Evolutionary conservation across 768 basidiomycete species (phyloP), one percentile per base, ranked within the genome.

Genomic region (Epithele typhae): DNA sequence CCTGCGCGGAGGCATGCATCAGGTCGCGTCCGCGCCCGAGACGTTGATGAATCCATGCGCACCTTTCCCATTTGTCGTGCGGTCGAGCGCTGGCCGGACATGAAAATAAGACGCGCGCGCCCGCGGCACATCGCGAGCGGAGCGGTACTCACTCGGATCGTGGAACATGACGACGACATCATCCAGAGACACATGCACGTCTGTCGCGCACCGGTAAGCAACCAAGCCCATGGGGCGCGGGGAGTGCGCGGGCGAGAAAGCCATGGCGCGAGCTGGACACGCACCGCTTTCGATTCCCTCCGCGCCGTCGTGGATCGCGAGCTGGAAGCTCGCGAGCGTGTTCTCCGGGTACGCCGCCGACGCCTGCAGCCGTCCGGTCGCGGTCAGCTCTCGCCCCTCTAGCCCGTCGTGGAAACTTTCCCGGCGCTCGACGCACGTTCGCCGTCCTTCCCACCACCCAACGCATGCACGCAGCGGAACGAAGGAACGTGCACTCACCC

Each of bases 281-380:
- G 65, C 87, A 93, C 92, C 92, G 60, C 87, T 91, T 77, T 96
- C 93, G 58, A 96, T 92, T 43, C 81, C 92, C 63, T 96, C 91
- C 34, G 90, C 85, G 43, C 93, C 93, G 69, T 94, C 91, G 18
- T 79, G 78, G 49, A 93, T 87, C 58, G 93, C 93, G 50, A 85
- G 86, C 62, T 89, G 82, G 68, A 96, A 96, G 68, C 87, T 89
- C 23, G 88, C 88, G 51, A 91, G 77, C 36, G 92, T 92, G 70
- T 96, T 96, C 69, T 96, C 92, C 3, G 89, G 88, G 62, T 78
- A 90, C 17, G 76, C 72, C 10, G 86, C 78, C n/a, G 87, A 90
- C 22, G 91, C 91, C 88, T 90, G 49, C 35, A 38, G 36, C 25
- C 40, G 43, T 7, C 27, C 27, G 27, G 27, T 14, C 27, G 8